Conservation (phyloP, 441 rosid species). For the Gossypium aridum region DNA sequence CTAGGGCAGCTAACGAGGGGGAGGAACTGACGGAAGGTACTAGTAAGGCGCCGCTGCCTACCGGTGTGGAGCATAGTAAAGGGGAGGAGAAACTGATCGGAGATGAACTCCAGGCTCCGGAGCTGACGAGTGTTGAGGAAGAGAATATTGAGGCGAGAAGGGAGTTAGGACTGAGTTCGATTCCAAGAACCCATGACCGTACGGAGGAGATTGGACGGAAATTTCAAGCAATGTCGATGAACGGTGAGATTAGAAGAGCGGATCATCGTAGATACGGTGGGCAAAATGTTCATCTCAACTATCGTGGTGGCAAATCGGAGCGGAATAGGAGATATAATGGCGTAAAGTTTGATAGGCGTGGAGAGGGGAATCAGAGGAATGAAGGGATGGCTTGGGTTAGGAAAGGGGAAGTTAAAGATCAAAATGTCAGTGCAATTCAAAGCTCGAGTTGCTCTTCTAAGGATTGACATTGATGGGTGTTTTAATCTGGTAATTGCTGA, state of each 20-base stretch:
- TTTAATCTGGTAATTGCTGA: background rate
- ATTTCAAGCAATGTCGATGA: background rate
- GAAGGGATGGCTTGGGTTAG: constrained; percentile 39
- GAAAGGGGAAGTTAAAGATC: constrained; percentile 32
- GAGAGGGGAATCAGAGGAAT: background rate
- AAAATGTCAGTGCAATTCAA: constrained; percentile 6
- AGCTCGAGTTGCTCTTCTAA: constrained; percentile 12
- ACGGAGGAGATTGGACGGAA: constrained; percentile 12
- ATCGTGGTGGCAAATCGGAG: background rate
- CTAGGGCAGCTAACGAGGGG: background rate
- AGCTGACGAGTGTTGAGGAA: constrained; percentile 5
- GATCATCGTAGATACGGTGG: background rate
- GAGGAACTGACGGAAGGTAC: background rate
- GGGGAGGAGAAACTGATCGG: background rate
- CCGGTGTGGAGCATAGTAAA: background rate
- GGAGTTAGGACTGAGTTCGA: background rate
- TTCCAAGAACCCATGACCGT: background rate
- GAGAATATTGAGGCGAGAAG: background rate
- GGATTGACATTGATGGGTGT: constrained; percentile 6
- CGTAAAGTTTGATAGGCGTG: background rate
- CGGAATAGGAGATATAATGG: background rate
- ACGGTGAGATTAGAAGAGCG: background rate
- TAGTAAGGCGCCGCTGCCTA: background rate
- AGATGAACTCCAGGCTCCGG: background rate
- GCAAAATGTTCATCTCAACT: background rate